phyloP scores from a whole-genome alignment of 2,329 filamentous ascomycete genomes.

The Penicillium frequentans region DNA sequence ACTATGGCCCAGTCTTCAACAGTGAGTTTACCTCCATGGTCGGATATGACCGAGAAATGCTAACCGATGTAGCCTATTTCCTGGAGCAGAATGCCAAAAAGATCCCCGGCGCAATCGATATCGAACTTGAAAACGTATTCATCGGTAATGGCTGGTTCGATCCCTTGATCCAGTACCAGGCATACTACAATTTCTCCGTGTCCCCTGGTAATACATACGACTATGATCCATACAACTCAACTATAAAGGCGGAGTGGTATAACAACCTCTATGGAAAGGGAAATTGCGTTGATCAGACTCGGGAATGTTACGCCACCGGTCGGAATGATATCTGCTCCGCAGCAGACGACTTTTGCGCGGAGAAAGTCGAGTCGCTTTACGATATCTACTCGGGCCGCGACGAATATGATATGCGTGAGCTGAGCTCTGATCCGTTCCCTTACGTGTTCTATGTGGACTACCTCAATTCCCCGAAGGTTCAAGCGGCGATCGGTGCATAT shows the following conservation, averaged over 20 bases:
- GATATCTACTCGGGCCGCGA: conserved; percentile 55
- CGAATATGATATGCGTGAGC: conserved; percentile 50
- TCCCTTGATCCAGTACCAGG: conserved; percentile 38
- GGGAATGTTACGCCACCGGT: conserved; percentile 55
- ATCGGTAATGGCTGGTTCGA: conserved; percentile 44
- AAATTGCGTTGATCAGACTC: conserved; percentile 60
- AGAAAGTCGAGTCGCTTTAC: conserved; percentile 54
- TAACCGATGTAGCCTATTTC: conserved; percentile 14
- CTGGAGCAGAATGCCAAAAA: conserved; percentile 15
- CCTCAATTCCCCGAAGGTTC: conserved; percentile 49
- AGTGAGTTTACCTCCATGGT: conserved; percentile 8
- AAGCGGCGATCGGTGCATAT: conserved; percentile 51
- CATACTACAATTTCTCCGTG: conserved; percentile 41
- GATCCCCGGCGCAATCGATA: conserved; percentile 13
- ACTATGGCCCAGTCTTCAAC: conserved; percentile 59
- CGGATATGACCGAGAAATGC: not conserved
- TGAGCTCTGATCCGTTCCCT: conserved; percentile 28
- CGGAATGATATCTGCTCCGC: conserved; percentile 52
- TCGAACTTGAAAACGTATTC: conserved; percentile 31
- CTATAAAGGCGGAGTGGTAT: conserved; percentile 53
- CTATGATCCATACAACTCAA: conserved; percentile 41
- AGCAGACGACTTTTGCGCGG: conserved; percentile 58
- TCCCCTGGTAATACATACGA: conserved; percentile 39
- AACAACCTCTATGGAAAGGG: conserved; percentile 61
- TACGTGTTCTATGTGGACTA: conserved; percentile 51